Evolutionary conservation across 2,329 filamentous ascomycete genomes (phyloP), one percentile per base, ranked within the genome.

Genomic region (Apiospora phragmitis): DNA sequence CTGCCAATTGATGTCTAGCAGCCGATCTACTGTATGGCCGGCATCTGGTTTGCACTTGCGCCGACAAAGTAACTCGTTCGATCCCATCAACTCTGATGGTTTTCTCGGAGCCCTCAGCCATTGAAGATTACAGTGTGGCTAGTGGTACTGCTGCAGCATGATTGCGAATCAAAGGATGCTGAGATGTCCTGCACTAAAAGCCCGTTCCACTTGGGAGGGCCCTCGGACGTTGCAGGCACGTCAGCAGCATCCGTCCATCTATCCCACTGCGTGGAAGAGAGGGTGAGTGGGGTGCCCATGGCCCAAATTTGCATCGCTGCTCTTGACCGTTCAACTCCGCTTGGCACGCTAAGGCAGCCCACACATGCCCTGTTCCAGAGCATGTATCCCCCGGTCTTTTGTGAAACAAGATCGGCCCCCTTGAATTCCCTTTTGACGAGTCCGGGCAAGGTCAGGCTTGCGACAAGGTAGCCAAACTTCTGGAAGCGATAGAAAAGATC

Each of bases 361-460:
- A 76, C 74, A 73, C 74, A 75, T 75, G 75, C 75, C 77, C 77
- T 81, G 80, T 80, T 79, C 78, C 80, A 80, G 78, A 78, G 76
- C 77, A 77, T 74, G 74, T 67, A 73, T 73, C 74, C 79, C 83
- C 83, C 78, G 79, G 81, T 79, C 80, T 77, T 76, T 85, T 81
- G 83, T 87, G 86, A 88, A 88, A 88, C 86, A 84, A 79, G 78
- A 81, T 75, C 68, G 70, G 74, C 80, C 82, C 84, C 85, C 83
- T 87, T 84, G 75, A 83, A 84, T 83, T 83, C 81, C 83, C 78
- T 78, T 74, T 74, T 74, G 72, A 72, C 78, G 77, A 81, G 80
- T 83, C 81, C 80, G 80, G 79, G 79, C 81, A 79, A 76, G 79
- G 83, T 75, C 80, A 83, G 79, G 81, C 80, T 83, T 85, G 83